Percentiles rank a stretch among this genome's conserved stretches.
phyloP scores from a whole-genome alignment of 2,329 filamentous ascomycete species.

The Phaeosphaeria sp. region DNA sequence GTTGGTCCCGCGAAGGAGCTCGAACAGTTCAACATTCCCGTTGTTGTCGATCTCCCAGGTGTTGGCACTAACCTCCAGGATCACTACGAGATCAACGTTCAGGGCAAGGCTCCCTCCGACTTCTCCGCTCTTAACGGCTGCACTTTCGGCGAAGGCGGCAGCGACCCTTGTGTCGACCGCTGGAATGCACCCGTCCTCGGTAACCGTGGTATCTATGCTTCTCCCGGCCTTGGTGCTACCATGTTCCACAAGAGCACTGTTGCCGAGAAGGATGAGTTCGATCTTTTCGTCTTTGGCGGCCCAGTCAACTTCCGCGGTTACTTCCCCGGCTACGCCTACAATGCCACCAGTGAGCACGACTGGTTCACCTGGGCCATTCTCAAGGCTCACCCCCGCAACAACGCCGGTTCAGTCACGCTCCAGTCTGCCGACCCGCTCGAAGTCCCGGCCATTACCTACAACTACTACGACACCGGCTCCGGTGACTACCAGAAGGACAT shows the following conservation, averaged over 20 bases:
- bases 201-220: slow-evolving; percentile 55
- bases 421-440: slow-evolving; percentile 68
- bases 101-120: slow-evolving; percentile 52
- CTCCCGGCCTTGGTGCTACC: slow-evolving; percentile 61
- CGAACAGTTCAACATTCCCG: slow-evolving; percentile 58
- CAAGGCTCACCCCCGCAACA: slow-evolving; percentile 69
- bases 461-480: slow-evolving; percentile 57
- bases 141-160: slow-evolving; percentile 45
- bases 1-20: slow-evolving; percentile 64
- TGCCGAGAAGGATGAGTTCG: slow-evolving; percentile 57
- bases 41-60: slow-evolving; percentile 64
- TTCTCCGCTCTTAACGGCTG: slow-evolving; percentile 48
- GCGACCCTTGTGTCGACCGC: slow-evolving; percentile 56
- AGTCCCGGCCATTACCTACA: slow-evolving; percentile 62
- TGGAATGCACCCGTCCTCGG: slow-evolving; percentile 52
- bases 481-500: slow-evolving; percentile 66
- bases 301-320: slow-evolving; percentile 63
- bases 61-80: slow-evolving; percentile 72
- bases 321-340: slow-evolving; percentile 63
- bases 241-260: slow-evolving; percentile 53
- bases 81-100: slow-evolving; percentile 60
- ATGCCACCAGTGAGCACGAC: slow-evolving; percentile 57
- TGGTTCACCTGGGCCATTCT: slow-evolving; percentile 61
- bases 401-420: slow-evolving; percentile 66
- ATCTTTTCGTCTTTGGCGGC: slow-evolving; percentile 62